Percentiles rank a stretch among this genome's conserved stretches.
phyloP scores from a whole-genome alignment of 768 basidiomycete genomes.

The Coprinopsis strossmayeri region DNA sequence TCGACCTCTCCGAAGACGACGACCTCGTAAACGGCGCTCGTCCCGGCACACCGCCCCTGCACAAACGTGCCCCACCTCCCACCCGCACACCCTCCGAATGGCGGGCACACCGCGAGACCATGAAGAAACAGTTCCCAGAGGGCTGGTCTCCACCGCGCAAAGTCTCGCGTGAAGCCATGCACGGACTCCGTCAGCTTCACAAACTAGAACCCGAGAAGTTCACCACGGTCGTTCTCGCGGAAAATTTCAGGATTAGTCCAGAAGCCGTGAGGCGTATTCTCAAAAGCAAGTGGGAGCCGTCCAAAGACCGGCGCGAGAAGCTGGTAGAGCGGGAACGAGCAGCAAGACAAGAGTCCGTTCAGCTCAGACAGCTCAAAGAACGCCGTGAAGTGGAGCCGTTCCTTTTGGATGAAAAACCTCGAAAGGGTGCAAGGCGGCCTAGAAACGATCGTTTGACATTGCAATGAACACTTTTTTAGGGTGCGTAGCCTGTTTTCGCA shows the following conservation, averaged over 20 bases:
- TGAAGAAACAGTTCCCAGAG: constrained; percentile 50
- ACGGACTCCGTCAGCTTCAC: constrained; percentile 64
- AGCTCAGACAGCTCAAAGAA: constrained; percentile 36
- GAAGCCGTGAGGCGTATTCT: constrained; percentile 79
- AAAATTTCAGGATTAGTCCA: constrained; percentile 71
- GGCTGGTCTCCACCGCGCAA: constrained; percentile 80
- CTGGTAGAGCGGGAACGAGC: constrained; percentile 46
- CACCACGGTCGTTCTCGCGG: constrained; percentile 61
- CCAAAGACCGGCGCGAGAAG: constrained; percentile 42
- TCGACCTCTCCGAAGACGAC: constrained; percentile 48
- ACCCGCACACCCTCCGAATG: constrained; percentile 42
- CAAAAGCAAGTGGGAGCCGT: constrained; percentile 67
- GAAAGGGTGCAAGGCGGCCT: not conserved
- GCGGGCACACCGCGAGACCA: constrained; percentile 41
- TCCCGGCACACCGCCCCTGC: constrained; percentile 28
- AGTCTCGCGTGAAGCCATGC: constrained; percentile 80
- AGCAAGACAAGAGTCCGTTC: constrained; percentile 31
- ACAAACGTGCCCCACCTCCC: constrained; percentile 31
- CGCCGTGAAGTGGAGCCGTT: constrained; percentile 21
- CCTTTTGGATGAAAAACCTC: constrained; percentile 7
- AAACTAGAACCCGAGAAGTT: constrained; percentile 56
- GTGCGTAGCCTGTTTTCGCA: not conserved
- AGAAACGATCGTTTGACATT: not conserved
- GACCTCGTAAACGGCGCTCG: constrained; percentile 38
- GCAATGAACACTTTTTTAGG: not conserved